Percentiles rank a stretch among this genome's conserved stretches.
These are phyloP conservation scores for Tuber umbilicatum DNA, from an alignment of 495 filamentous ascomycete species.

Conservation along the genomic window DNA sequence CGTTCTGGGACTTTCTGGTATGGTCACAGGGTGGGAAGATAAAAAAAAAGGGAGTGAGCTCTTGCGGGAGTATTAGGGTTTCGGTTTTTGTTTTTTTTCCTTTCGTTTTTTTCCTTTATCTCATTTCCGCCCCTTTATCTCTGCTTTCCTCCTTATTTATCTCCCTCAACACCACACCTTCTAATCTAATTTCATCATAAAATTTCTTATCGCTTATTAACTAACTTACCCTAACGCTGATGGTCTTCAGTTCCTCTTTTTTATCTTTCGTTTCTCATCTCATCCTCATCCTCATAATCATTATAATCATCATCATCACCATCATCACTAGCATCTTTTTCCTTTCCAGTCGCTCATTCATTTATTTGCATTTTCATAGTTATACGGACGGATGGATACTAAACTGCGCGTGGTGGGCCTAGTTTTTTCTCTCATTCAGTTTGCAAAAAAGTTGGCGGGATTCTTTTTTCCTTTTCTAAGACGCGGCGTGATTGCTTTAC, in stretches of 20 bases:
- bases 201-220: conserved; percentile 2
- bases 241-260: background rate
- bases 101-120: conserved; percentile 1
- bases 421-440: background rate
- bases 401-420: background rate
- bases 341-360: conserved; percentile 27
- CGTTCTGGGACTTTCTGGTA: conserved; percentile 37
- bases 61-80: conserved; percentile 39
- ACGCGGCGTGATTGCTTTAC: conserved; percentile 17
- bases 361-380: conserved; percentile 24
- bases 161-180: background rate
- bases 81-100: conserved; percentile 26
- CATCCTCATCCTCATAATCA: background rate
- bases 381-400: background rate
- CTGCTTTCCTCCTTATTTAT: background rate
- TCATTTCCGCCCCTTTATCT: background rate
- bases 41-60: conserved; percentile 33
- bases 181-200: conserved; percentile 7
- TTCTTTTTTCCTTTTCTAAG: conserved; percentile 10
- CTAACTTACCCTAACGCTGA: conserved; percentile 2
- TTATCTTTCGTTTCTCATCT: background rate
- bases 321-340: background rate
- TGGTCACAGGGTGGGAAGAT: conserved; percentile 32
- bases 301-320: background rate
- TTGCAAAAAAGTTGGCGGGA: background rate